Evolutionary conservation across 345 rosid genomes (phyloP), one percentile per base, ranked within the genome.

Genomic region (Bruguiera sexangula): DNA sequence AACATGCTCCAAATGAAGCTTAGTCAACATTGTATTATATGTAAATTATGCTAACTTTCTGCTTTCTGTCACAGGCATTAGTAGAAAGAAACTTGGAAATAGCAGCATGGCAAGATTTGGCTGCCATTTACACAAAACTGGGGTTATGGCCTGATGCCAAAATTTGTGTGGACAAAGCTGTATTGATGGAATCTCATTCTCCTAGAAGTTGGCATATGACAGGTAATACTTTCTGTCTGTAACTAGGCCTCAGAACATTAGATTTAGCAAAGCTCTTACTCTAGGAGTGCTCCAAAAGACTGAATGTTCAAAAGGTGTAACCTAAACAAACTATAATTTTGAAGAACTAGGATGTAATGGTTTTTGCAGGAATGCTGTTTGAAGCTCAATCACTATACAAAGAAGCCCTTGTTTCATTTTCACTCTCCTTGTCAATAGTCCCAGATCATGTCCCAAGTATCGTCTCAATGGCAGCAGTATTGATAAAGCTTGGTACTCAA

Each of bases 361-460:
- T 51, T 48, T 73, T 67, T 62, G 75, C 89, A 95, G 99, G 99
- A 69, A 67, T 81, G 69, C 77, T 84, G 24, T 79, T 85, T 57
- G 86, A 90, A 75, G 92, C 91, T 31, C 90, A 80, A 75, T 86
- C 93, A 43, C 77, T 84, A 37, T 70, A 82, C 80, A 89, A 85
- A 57, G 92, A 95, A 70, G 97, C 98, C 69, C 84, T 95, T 8
- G 78, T 78, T 66, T 78, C 97, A 34, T 88, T 84, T 84, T 87
- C 87, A 1, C 13, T 90, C 24, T 84, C 98, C 19, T 73, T 95
- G 51, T 82, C 99, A 0, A 76, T 89, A 37, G 87, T 88, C 60
- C 96, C 96, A 68, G 94, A 90, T 68, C 81, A 86, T 39, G 90
- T 90, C 55, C 97, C 94, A 3, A 90, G 98, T 74, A 82, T 95